Base-by-base conservation (phyloP, 208 protist species). In the Sergeia podlipaevii region DNA sequence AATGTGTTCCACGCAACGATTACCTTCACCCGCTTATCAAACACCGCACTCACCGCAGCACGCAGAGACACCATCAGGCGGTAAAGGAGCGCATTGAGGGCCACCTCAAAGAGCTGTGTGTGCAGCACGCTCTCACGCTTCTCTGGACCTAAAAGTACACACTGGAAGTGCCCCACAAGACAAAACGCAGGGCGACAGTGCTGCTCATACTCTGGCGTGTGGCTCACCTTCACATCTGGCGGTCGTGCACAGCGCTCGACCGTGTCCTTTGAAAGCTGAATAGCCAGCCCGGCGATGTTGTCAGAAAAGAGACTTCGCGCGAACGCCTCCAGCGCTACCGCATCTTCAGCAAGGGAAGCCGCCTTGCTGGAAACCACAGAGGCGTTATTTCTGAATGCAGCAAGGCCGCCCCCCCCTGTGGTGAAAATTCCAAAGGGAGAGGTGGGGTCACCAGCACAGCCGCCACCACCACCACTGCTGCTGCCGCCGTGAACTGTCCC, bases 1-100 rank as follows among this genome's bases (percentile, higher is more conserved):
- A 93, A 65, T 39, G 59, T 71, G 33, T 65, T 70, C 85, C 85
- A 93, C 48, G 75, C 71, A 44, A 93, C 62, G 24, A 70, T 60
- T 1, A 93, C 81, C 27, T 65, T 56, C 20, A 81, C 58, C 30
- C 76, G 60, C 32, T 67, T 65, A 30, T 76, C 44, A 36, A 87
- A 74, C 18, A 75, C 71, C 21, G 53, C 48, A 34, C 68, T 61
- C 24, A 91, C 45, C 20, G 63, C 43, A 4, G 58, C 41, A 18
- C 72, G 76, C 32, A 73, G 60, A 0, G 70, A 43, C 28, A 58
- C 76, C 21, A 89, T 32, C 29, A 70, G 59, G 29, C 70, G 58
- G 29, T 70, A 64, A 29, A 93, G 65, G 6, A 83, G 62, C 11
- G 73, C 78, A 24, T 80, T 57, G 42, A 86, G 69, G 60, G 71